Evolutionary conservation across 495 filamentous ascomycete species (phyloP), one percentile per base, ranked within the genome.

Genomic region (Xylaria telfairii): DNA sequence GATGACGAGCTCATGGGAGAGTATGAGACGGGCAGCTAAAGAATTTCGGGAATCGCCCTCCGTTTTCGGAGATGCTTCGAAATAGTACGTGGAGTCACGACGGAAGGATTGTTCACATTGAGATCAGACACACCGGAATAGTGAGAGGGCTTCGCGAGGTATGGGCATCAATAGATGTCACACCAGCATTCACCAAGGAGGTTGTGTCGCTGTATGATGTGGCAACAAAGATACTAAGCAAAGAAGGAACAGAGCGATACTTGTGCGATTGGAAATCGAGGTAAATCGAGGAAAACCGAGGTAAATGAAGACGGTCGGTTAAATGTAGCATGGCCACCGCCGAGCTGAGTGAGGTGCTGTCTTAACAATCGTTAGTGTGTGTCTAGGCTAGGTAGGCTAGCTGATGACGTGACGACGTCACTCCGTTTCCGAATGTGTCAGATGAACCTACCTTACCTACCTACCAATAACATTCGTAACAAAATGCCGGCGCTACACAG

Each of bases 1-100:
- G 65, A 74, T 78, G 76, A 74, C 76, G 76, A 75, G 72, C 69
- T 78, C 76, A 78, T 78, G 59, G 68, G 46, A 59, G 24, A 39
- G 19, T 44, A 39, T 26, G 37, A 4, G 51, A 28, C 32, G 54
- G 57, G 30, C 5, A 62, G 15, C 9, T 39, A 42, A 64, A 46
- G 42, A 53, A 41, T 65, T 71, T 71, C 70, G 67, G 47, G 53
- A 69, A 56, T 10, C 21, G n/a, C 7, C 9, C 37, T 46, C 28
- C 28, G 4, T 17, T 37, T 24, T 26, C 34, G 37, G 49, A 47
- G 49, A 54, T 37, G 24, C 37, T 5, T 46, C 28, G 53, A 44
- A 17, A 44, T 15, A 13, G 65, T 44, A 28, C 8, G 4, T 47
- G 6, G 60, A 17, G 26, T 49, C 54, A 62, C 21, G 37, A 6